These are phyloP conservation scores for Hypoxylon rickii DNA, from an alignment of 495 filamentous ascomycete species.

Conservation along the genomic window DNA sequence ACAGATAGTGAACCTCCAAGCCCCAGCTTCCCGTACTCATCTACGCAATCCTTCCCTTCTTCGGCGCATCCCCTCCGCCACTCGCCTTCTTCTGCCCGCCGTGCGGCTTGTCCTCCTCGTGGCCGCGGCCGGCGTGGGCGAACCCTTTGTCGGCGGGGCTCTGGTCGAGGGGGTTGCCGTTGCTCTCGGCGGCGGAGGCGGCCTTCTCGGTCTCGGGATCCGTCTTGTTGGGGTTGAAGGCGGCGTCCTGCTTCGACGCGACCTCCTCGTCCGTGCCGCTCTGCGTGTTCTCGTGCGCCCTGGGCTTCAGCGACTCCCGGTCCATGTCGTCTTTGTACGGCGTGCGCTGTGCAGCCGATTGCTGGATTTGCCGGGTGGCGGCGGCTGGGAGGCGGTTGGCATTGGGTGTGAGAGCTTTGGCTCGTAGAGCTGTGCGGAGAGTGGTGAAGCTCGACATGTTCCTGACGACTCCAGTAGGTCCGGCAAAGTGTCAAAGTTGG, in stretches of 20 bases:
- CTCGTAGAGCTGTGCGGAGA: constrained; percentile 28
- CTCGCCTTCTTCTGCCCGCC: constrained; percentile 34
- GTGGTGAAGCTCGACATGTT: constrained; percentile 23
- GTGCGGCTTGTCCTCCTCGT: constrained; percentile 16
- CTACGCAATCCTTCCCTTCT: constrained; percentile 29
- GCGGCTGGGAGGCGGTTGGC: constrained; percentile 9
- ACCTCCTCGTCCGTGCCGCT: constrained; percentile 46
- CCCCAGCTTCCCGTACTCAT: neutral
- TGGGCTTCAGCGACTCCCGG: constrained; percentile 48
- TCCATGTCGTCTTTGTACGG: constrained; percentile 49
- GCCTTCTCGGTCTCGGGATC: constrained; percentile 42
- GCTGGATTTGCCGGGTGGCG: constrained; percentile 29
- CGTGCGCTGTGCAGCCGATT: constrained; percentile 7
- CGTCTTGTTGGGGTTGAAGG: constrained; percentile 48
- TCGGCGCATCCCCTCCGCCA: constrained; percentile 24
- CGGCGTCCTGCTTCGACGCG: constrained; percentile 41
- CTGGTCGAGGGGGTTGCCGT: constrained; percentile 44
- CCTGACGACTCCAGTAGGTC: too few species aligned
- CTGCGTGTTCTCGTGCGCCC: constrained; percentile 41
- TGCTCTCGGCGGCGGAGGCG: constrained; percentile 28
- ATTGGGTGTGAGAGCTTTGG: neutral
- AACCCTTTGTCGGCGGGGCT: constrained; percentile 46
- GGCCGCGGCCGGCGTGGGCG: constrained; percentile 19
- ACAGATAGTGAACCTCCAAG: neutral
- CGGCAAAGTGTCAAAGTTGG: neutral